Conservation (phyloP, 495 filamentous ascomycete species). For the Penicillium crystallinum region DNA sequence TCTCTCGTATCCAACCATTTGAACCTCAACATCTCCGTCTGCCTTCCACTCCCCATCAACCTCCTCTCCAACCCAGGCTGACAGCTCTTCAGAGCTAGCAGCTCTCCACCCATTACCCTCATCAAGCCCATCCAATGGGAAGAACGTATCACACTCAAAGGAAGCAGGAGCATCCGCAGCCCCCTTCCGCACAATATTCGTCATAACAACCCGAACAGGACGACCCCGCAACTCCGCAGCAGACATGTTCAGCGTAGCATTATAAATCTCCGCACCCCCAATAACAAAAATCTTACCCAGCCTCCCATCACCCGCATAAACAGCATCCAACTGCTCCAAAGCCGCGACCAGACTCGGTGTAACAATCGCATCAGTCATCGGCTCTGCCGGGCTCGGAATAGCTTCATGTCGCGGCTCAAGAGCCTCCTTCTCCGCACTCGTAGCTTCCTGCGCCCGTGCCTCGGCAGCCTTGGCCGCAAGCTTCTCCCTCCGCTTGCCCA, state of each 20-base stretch:
- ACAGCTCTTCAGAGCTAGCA: conserved; percentile 33
- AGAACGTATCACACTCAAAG: conserved; percentile 88
- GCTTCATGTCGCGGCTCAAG: conserved; percentile 7
- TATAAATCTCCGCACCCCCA: conserved; percentile 84
- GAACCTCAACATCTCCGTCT: conserved; percentile 38
- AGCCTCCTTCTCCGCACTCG: conserved; percentile 7
- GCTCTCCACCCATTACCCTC: conserved; percentile 32
- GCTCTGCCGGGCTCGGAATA: conserved; percentile 9
- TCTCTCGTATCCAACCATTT: conserved; percentile 44
- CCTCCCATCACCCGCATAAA: conserved; percentile 16
- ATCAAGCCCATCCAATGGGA: conserved; percentile 51
- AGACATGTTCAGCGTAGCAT: conserved; percentile 50
- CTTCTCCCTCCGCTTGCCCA: conserved; percentile 19
- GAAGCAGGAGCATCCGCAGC: conserved; percentile 45
- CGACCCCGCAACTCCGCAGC: conserved; percentile 10
- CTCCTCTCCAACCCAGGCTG: conserved; percentile 42
- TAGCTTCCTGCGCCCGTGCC: conserved; percentile 5
- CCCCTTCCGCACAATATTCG: conserved; percentile 33
- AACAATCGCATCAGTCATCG: conserved; percentile 34
- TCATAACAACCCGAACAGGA: conserved; percentile 42
- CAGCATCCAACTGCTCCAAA: conserved; percentile 33
- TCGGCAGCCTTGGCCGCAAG: conserved; percentile 14
- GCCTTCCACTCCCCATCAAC: conserved; percentile 36
- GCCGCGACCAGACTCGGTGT: conserved; percentile 52
- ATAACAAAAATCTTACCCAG: conserved; percentile 70